These are phyloP conservation scores for Erythrobasidium yunnanense DNA, from an alignment of 768 basidiomycete genomes.

Conservation along the genomic window DNA sequence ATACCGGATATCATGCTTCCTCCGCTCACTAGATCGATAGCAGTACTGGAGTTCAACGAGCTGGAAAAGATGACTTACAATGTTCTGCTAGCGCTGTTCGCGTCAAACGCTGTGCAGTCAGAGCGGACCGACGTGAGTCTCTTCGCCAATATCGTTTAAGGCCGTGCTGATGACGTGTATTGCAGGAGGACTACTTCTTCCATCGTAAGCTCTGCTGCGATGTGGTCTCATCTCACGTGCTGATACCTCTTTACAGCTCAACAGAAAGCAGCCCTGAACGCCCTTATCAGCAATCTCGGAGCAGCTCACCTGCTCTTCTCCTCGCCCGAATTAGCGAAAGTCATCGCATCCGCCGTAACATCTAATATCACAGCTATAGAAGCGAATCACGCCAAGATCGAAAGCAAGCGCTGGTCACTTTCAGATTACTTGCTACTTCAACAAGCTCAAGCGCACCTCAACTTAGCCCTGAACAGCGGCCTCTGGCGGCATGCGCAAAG, in stretches of 20 bases:
- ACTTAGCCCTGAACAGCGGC: constrained; percentile 24
- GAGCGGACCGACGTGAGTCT: constrained; percentile 28
- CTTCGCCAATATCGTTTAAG: not conserved
- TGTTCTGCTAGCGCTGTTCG: constrained; percentile 31
- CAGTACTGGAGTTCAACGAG: constrained; percentile 28
- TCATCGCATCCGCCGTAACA: not conserved
- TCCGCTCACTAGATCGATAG: constrained; percentile 10
- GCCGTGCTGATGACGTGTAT: not conserved
- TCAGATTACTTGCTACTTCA: constrained; percentile 7
- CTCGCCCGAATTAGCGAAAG: constrained; percentile 1
- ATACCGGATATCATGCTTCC: constrained; percentile 26
- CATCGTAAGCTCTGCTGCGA: not conserved
- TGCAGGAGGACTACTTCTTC: constrained; percentile 35
- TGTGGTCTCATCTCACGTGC: not conserved
- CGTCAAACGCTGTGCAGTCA: constrained; percentile 31
- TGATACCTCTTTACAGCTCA: not conserved
- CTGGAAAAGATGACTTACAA: constrained; percentile 36
- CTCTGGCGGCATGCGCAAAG: constrained; percentile 9
- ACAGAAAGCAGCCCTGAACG: constrained; percentile 18
- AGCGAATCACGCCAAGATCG: not conserved
- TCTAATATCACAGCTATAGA: constrained; percentile 8
- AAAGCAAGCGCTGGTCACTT: not conserved
- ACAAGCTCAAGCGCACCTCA: constrained; percentile 22
- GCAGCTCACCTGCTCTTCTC: constrained; percentile 32
- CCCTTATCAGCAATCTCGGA: constrained; percentile 29